Conservation (phyloP, 2,329 filamentous ascomycete genomes). For the Rhinocladiella similis region DNA sequence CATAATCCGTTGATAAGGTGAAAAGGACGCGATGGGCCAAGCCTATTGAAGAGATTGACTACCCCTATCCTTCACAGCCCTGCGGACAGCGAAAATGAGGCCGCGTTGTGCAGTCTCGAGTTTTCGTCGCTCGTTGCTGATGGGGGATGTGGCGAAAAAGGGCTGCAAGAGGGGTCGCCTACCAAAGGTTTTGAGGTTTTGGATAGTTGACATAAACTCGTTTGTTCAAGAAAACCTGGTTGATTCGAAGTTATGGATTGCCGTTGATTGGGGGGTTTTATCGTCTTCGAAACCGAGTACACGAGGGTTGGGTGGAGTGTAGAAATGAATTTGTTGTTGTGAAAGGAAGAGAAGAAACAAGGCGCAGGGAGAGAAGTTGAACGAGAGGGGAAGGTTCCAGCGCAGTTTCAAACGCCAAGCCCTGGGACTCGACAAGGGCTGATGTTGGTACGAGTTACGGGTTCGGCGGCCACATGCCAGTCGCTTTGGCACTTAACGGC, state of each 20-base stretch:
- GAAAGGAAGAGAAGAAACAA: slow-evolving; percentile 2
- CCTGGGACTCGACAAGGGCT: not conserved
- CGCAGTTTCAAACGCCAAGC: slow-evolving; percentile 1
- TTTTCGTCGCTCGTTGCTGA: not conserved
- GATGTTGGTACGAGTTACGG: no score
- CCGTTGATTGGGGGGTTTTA: slow-evolving; percentile 34
- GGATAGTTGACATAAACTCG: slow-evolving; percentile 73
- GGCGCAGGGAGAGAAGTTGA: slow-evolving; percentile 1
- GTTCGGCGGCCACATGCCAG: no score
- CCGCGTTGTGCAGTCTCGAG: not conserved
- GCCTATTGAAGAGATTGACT: not conserved
- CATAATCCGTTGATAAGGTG: not conserved
- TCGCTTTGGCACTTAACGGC: no score
- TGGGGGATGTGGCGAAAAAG: slow-evolving; percentile 6
- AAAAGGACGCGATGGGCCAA: not conserved
- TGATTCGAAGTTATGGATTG: slow-evolving; percentile 8
- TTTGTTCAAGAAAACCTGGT: slow-evolving; percentile 5
- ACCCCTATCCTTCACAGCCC: no score
- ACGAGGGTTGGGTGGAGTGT: slow-evolving; percentile 14
- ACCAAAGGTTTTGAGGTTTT: slow-evolving; percentile 98
- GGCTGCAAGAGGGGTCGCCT: slow-evolving; percentile 45
- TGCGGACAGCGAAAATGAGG: not conserved
- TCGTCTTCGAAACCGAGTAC: slow-evolving; percentile 21
- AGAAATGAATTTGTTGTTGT: slow-evolving; percentile 10
- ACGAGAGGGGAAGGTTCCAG: not conserved